phyloP scores from a whole-genome alignment of 2,329 filamentous ascomycete genomes.

The Grosmannia penicillata region DNA sequence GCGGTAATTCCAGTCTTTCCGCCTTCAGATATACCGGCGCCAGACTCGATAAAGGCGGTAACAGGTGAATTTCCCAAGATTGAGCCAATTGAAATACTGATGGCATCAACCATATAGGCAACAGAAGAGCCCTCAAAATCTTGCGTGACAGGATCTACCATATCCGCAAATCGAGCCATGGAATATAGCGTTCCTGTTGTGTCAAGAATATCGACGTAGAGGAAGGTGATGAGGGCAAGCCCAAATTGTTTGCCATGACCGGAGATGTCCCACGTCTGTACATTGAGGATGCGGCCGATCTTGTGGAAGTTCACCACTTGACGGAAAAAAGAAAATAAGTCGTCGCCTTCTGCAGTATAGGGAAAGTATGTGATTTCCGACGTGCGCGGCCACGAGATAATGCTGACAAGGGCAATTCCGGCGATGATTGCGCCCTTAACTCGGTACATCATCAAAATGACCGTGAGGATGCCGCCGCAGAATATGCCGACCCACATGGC shows the following conservation, averaged over 20 bases:
- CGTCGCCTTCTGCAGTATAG: conserved; percentile 44
- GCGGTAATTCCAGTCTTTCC: conserved; percentile 59
- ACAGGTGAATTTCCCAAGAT: conserved; percentile 56
- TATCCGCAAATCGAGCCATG: conserved; percentile 57
- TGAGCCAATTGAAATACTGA: conserved; percentile 55
- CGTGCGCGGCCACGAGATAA: conserved; percentile 59
- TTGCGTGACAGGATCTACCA: conserved; percentile 44
- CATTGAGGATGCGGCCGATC: conserved; percentile 45
- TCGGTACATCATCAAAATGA: conserved; percentile 64
- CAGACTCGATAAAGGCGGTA: conserved; percentile 61
- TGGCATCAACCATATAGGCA: conserved; percentile 59
- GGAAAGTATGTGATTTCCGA: conserved; percentile 59
- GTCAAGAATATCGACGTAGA: conserved; percentile 68
- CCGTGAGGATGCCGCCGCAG: conserved; percentile 62
- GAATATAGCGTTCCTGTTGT: conserved; percentile 63
- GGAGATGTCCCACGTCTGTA: conserved; percentile 51
- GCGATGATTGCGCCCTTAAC: conserved; percentile 62
- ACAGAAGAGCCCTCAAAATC: conserved; percentile 76
- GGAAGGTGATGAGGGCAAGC: conserved; percentile 58
- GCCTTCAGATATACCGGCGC: conserved; percentile 62
- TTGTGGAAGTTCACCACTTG: conserved; percentile 58
- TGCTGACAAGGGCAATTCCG: conserved; percentile 55
- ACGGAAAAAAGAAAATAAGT: conserved; percentile 56
- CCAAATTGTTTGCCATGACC: conserved; percentile 45
- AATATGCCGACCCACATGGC: conserved; percentile 76